Base-by-base conservation (phyloP, 345 rosid species). In the Hibiscus trionum region DNA sequence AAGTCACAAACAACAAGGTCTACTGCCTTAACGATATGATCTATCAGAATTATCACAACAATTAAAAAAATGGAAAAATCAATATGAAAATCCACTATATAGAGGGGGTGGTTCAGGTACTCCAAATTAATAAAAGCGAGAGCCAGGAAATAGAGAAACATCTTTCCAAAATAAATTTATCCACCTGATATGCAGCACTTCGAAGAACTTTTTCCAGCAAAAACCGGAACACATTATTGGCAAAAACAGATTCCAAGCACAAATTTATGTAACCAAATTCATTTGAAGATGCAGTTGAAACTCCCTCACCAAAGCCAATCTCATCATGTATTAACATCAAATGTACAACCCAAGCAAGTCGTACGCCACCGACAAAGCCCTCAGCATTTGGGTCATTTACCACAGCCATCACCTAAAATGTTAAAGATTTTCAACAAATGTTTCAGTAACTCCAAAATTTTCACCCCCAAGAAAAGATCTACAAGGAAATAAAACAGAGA, bases 281-380 rank as follows among this genome's bases (percentile, higher is more conserved):
- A 83, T 80, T 79, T 35, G 93, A 83, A 57, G 89, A 83, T 55
- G 79, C 78, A 79, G 72, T 81, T 66, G 88, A 80, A 73, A 79
- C 68, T 59, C 86, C 78, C 68, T 88, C 98, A 80, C 78, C 81
- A 76, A 84, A 76, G 72, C 86, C 76, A 77, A 79, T 75, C 55
- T 81, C 87, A 75, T 94, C 97, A 75, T 84, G 79, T 81, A 86
- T 84, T 68, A 94, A 67, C 90, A 94, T 86, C 85, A 90, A 80
- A 86, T 90, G 95, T 59, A 90, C 95, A 79, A 85, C 85, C 97
- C 97, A 94, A 70, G 93, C 95, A 82, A 94, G 91, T 80, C 95
- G 85, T 82, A 88, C 77, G 24, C 90, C 86, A 73, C 89, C 91
- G 62, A 88, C 79, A 82, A 91, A 90, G 77, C 93, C 88, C 82